phyloP scores from a whole-genome alignment of 1,284 basidiomycete genomes.

The Cryptococcus sp. region DNA sequence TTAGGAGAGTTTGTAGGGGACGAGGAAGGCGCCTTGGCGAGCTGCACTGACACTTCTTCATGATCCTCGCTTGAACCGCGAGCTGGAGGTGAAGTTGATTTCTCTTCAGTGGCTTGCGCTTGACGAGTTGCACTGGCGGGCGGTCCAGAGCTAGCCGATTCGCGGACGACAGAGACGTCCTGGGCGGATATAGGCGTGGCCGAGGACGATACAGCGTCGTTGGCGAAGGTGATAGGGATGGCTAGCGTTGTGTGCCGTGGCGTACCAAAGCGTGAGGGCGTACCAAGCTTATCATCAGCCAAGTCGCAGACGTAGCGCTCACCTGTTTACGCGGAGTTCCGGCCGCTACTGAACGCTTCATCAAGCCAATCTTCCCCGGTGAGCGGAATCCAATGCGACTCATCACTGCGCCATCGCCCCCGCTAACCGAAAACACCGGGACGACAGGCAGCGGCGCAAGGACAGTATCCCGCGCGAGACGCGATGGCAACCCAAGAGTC shows the following conservation, averaged over 20 bases:
- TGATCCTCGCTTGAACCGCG: conserved; percentile 34
- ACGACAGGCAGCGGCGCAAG: conserved; percentile 5
- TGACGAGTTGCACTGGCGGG: conserved; percentile 17
- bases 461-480: conserved; percentile 18
- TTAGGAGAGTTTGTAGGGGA: conserved; percentile 3
- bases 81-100: neutral
- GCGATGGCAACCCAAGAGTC: conserved; percentile 27
- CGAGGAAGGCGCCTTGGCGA: conserved; percentile 11
- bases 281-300: conserved; percentile 20
- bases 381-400: conserved; percentile 12
- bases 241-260: conserved; percentile 7
- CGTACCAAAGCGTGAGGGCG: conserved; percentile 19
- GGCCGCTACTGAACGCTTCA: conserved; percentile 9
- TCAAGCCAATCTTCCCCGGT: conserved; percentile 13
- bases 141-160: conserved; percentile 6
- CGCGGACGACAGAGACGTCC: conserved; percentile 8
- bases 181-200: conserved; percentile 2
- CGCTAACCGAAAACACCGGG: conserved; percentile 17
- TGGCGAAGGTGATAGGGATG: conserved; percentile 2
- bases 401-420: conserved; percentile 7
- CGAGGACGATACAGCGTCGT: neutral
- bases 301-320: neutral
- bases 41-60: conserved; percentile 28
- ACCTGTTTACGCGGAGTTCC: conserved; percentile 15
- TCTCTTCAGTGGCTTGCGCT: conserved; percentile 4